Percentiles rank a stretch among this genome's conserved stretches.
These are phyloP conservation scores for Nicotiana noctiflora DNA, from an alignment of 257 asterid genomes.

Conservation along the genomic window DNA sequence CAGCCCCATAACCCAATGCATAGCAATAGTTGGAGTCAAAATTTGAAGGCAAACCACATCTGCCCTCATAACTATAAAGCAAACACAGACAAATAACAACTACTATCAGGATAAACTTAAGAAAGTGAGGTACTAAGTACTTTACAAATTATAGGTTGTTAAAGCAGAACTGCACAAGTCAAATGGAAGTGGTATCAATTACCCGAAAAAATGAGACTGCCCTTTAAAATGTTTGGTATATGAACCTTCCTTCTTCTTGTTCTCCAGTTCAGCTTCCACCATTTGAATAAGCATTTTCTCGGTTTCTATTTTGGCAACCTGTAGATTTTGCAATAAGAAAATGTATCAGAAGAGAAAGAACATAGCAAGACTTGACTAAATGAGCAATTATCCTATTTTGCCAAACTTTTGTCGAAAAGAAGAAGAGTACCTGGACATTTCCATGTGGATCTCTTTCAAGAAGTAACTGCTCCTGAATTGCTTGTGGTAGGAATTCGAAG, in stretches of 20 bases:
- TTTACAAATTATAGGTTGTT: neutral
- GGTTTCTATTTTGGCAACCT: constrained; percentile 96
- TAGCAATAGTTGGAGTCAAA: constrained; percentile 88
- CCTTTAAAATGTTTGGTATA: constrained; percentile 71
- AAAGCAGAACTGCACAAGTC: neutral
- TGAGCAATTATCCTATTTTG: neutral
- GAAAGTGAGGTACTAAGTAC: neutral
- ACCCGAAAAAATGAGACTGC: constrained; percentile 96
- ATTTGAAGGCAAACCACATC: constrained; percentile 95
- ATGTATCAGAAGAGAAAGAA: neutral
- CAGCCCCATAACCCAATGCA: constrained; percentile 78
- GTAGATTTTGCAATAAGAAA: constrained; percentile 11
- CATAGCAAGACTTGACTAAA: neutral
- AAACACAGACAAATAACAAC: neutral
- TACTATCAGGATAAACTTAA: neutral
- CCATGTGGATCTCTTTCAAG: constrained; percentile 99
- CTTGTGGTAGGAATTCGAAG: constrained; percentile 74
- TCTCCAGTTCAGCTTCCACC: constrained; percentile 91
- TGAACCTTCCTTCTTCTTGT: constrained; percentile 48
- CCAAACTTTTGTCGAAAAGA: neutral
- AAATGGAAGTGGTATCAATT: constrained; percentile 1
- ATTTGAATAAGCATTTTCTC: constrained; percentile 97
- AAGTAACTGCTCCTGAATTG: constrained; percentile 88
- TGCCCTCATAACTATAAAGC: constrained; percentile 68
- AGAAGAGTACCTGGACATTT: constrained; percentile 70